Base-by-base conservation (phyloP, 176 grass and related monocot genomes). In the Hordeum marinum region DNA sequence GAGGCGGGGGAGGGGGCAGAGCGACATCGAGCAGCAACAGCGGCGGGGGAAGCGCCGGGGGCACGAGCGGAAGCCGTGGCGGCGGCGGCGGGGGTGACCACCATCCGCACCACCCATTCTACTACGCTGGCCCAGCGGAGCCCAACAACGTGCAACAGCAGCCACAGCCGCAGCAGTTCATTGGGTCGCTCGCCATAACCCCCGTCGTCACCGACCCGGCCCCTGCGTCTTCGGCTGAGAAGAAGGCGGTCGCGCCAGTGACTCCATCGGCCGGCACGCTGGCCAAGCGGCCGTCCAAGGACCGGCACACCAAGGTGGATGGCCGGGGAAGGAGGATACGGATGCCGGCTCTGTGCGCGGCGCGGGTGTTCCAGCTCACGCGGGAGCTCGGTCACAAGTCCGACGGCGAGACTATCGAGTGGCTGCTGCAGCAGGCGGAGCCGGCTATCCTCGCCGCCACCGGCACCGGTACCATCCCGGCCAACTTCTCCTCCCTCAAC, bases 401-500 rank as follows among this genome's bases (percentile, higher is more conserved):
- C 0, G 97, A 99, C 55, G 97, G 97, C 46, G 97, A 99, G 90
- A 99, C 97, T 34, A 94, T 99, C 84, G 97, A 99, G 86, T 99
- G 97, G 97, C 72, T 99, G 32, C 88, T 99, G 57, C 94, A 96
- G 87, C 97, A 99, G 83, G 97, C 97, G 18, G 97, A 99, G 70
- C 94, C 97, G 7, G 94, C 97, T 67, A 99, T 99, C 79, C 80
- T 99, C 9, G 94, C 97, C 9, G 94, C 97, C 17, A 99, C 97
- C 1, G 97, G 97, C 4, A 99, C 97, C 11, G 97, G 97, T 14
- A 96, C 97, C 65, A 94, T 96, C 60, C 97, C 97, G 9, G 94
- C 97, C 41, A 96, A 96, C 86, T 92, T 91, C 86, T 91, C 92
- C 36, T 82, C 97, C 13, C 90, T 99, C 62, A 99, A 94, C 82